Percentiles rank a stretch among this genome's conserved stretches.
Evolutionary conservation across 768 basidiomycete genomes (phyloP).

Genomic region (Phaeotremella skinneri): DNA sequence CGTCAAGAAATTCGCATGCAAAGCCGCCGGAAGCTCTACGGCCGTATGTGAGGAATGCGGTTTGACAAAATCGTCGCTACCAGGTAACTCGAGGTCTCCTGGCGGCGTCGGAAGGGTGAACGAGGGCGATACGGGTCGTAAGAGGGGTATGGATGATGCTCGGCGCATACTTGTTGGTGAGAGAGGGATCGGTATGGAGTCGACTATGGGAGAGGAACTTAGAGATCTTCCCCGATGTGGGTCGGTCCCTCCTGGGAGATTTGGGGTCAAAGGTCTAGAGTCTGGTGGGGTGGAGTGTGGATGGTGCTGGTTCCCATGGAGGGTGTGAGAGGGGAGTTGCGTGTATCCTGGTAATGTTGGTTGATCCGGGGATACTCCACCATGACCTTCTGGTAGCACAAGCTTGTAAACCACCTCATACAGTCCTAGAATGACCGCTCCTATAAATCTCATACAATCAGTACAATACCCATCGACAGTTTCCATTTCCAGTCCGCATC

Average conservation of each 20-base stretch:
- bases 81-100: not conserved
- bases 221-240: constrained; percentile 2
- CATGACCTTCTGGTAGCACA: constrained; percentile 46
- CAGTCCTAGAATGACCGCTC: constrained; percentile 46
- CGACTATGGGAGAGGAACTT: not conserved
- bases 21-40: constrained; percentile 69
- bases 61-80: constrained; percentile 4
- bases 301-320: not conserved
- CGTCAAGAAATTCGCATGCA: constrained; percentile 79
- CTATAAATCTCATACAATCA: constrained; percentile 14
- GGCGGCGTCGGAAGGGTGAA: not conserved
- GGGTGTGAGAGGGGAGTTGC: constrained; percentile 15
- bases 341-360: constrained; percentile 9
- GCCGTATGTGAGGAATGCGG: constrained; percentile 1
- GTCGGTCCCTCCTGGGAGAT: not conserved
- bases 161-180: constrained; percentile 24
- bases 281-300: not conserved
- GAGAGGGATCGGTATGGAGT: constrained; percentile 5
- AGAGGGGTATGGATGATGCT: constrained; percentile 6
- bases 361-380: constrained; percentile 18
- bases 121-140: not conserved
- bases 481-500: constrained; percentile 1
- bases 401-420: constrained; percentile 52
- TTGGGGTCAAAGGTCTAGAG: not conserved
- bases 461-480: not conserved